These are phyloP conservation scores for Yamadazyma diddensiae DNA, from an alignment of 1,139 yeast species.

Conservation along the genomic window DNA sequence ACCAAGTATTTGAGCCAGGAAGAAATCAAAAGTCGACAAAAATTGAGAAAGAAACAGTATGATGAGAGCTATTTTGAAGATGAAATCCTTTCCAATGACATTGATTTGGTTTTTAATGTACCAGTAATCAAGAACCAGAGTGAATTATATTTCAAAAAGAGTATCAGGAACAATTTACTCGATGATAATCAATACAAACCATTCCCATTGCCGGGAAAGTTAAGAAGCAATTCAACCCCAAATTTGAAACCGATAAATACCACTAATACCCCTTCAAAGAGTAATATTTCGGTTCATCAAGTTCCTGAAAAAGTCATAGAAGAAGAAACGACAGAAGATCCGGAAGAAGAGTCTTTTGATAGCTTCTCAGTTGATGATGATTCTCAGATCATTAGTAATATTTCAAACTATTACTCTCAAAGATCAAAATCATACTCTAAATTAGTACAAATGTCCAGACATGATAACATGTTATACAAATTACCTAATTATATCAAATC, in stretches of 20 bases:
- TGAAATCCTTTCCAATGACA: conserved; percentile 36
- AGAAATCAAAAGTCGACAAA: conserved; percentile 39
- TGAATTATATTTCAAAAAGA: conserved; percentile 28
- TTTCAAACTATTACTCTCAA: conserved; percentile 37
- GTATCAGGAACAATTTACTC: conserved; percentile 25
- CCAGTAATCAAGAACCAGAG: conserved; percentile 41
- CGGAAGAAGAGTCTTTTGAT: conserved; percentile 14
- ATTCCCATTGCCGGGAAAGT: conserved; percentile 38
- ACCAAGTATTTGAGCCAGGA: conserved; percentile 33
- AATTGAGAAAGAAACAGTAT: conserved; percentile 38
- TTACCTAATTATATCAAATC: conserved; percentile 39
- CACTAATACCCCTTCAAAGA: not conserved
- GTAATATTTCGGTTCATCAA: not conserved
- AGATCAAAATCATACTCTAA: conserved; percentile 36
- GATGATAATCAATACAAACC: conserved; percentile 32
- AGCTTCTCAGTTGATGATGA: conserved; percentile 25
- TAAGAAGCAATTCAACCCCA: conserved; percentile 17
- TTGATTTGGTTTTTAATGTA: conserved; percentile 44
- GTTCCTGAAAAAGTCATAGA: conserved; percentile 7
- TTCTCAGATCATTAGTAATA: conserved; percentile 32
- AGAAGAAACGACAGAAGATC: conserved; percentile 2
- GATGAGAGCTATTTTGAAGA: conserved; percentile 46
- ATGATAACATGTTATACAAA: conserved; percentile 34
- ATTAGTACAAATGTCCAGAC: conserved; percentile 30
- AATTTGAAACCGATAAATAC: conserved; percentile 11